Percentiles rank a stretch among this genome's conserved stretches.
phyloP scores from a whole-genome alignment of 768 basidiomycete species.

The Suillus luteus region DNA sequence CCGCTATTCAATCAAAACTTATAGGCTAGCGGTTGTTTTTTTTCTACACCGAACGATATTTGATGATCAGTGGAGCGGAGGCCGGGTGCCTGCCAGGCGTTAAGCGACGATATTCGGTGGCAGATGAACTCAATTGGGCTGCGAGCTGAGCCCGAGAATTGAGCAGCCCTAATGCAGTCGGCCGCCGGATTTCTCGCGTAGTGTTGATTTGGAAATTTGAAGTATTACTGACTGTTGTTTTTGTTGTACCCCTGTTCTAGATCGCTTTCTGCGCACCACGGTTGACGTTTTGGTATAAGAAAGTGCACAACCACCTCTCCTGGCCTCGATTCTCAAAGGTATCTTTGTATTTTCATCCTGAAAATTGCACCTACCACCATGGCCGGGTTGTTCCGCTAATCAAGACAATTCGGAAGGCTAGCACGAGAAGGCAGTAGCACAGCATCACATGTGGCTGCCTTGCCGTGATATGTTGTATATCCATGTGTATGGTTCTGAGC shows the following conservation, averaged over 20 bases:
- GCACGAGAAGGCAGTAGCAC: not conserved
- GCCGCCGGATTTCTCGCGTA: not conserved
- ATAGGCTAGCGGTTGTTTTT: too few species aligned
- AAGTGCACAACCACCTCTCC: not conserved
- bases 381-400: not conserved
- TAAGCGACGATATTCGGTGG: too few species aligned
- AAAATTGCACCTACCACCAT: not conserved
- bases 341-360: not conserved
- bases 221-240: too few species aligned
- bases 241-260: not conserved
- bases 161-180: too few species aligned
- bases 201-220: not conserved
- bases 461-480: constrained; percentile 3
- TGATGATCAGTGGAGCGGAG: too few species aligned
- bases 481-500: not conserved
- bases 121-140: too few species aligned
- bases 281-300: not conserved
- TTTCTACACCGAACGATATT: too few species aligned
- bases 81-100: too few species aligned
- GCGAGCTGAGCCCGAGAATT: too few species aligned
- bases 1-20: too few species aligned
- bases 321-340: not conserved
- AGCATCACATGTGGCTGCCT: not conserved
- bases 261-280: not conserved
- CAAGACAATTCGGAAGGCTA: not conserved